Evolutionary conservation across 1,284 basidiomycete genomes (phyloP).

Genomic region (Ustilago sp.): DNA sequence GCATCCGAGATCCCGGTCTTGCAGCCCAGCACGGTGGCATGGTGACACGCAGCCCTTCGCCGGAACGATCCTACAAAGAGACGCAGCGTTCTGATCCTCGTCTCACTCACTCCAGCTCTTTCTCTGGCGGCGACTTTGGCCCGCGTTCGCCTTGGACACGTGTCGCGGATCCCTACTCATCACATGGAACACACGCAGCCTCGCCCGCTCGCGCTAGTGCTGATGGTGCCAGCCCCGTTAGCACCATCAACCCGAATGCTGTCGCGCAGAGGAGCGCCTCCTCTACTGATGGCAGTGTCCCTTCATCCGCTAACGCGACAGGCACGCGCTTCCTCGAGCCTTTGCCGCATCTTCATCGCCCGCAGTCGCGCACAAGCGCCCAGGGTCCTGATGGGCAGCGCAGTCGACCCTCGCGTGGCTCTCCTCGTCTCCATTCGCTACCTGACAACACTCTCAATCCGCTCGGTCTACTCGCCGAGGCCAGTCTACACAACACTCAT

Average conservation of each 20-base stretch:
- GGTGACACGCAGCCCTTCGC: conserved; percentile 51
- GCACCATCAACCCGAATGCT: conserved; percentile 50
- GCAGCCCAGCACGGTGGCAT: conserved; percentile 54
- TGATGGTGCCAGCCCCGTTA: conserved; percentile 42
- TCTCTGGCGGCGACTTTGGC: conserved; percentile 23
- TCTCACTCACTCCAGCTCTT: conserved; percentile 38
- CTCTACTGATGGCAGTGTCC: conserved; percentile 36
- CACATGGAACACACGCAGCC: conserved; percentile 18
- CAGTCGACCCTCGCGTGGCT: conserved; percentile 38
- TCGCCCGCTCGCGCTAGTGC: conserved; percentile 33
- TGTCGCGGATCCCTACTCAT: conserved; percentile 24
- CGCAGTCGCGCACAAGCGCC: conserved; percentile 20
- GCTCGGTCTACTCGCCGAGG: conserved; percentile 68
- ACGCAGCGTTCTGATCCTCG: conserved; percentile 25
- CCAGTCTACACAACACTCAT: conserved; percentile 65
- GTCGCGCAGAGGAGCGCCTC: conserved; percentile 44
- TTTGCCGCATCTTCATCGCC: conserved; percentile 43
- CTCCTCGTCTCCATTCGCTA: conserved; percentile 70
- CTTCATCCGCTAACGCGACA: conserved; percentile 36
- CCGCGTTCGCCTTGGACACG: conserved; percentile 44
- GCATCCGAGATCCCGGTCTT: conserved; percentile 58
- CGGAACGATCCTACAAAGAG: conserved; percentile 21
- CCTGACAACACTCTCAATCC: conserved; percentile 69
- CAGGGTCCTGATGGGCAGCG: conserved; percentile 28
- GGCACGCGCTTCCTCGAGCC: conserved; percentile 53